These are phyloP conservation scores for Lactarius psammicola DNA, from an alignment of 768 basidiomycete genomes.

Conservation along the genomic window DNA sequence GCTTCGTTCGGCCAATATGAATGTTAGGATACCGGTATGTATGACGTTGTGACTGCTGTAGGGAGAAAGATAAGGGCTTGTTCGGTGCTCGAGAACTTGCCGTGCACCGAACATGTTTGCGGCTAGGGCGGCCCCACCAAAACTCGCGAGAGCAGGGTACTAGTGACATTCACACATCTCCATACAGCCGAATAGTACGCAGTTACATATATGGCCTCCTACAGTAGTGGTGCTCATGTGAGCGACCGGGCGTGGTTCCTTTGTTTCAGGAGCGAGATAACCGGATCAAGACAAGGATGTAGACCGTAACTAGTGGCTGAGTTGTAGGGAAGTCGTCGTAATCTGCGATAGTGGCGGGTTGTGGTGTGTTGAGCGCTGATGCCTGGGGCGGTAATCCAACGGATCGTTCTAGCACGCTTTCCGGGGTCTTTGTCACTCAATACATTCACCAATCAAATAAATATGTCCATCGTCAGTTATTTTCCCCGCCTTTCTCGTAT, in stretches of 20 bases:
- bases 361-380: neutral
- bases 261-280: neutral
- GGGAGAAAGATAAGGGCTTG: neutral
- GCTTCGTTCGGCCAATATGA: neutral
- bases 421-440: conserved; percentile 27
- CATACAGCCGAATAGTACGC: neutral
- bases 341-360: conserved; percentile 20
- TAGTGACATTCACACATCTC: neutral
- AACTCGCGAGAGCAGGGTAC: neutral
- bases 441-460: conserved; percentile 20
- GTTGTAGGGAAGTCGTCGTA: conserved; percentile 1
- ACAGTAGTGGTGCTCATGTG: neutral
- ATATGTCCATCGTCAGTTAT: conserved; percentile 19
- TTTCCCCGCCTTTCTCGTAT: conserved; percentile 16
- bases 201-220: neutral
- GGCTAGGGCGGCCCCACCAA: neutral
- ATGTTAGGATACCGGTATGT: conserved; percentile 7
- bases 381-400: neutral
- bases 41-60: neutral
- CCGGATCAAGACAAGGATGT: neutral
- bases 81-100: neutral
- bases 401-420: neutral
- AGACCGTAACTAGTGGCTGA: neutral
- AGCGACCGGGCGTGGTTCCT: too few relatives aligned
- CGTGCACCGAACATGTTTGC: neutral